These are phyloP conservation scores for Parachaetomium inaequale DNA, from an alignment of 495 filamentous ascomycete genomes.

Conservation along the genomic window DNA sequence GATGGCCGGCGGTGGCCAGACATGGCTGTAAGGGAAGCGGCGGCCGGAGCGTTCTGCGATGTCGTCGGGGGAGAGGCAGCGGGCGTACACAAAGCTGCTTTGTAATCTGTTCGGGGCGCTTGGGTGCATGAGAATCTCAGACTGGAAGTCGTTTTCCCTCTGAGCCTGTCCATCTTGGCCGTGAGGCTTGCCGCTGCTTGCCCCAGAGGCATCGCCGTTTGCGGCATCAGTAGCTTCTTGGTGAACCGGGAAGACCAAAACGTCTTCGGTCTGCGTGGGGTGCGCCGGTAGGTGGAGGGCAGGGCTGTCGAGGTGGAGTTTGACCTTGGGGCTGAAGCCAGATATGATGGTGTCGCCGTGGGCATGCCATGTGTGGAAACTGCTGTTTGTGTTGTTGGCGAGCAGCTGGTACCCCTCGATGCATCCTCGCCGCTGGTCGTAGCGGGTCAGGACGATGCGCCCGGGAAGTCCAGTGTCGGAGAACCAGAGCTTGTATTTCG, in stretches of 20 bases:
- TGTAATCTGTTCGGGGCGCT: conserved; percentile 37
- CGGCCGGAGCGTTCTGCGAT: conserved; percentile 12
- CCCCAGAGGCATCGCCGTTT: neutral
- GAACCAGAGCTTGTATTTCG: conserved; percentile 80
- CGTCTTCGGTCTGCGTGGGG: neutral
- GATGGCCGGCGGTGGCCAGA: conserved; percentile 75
- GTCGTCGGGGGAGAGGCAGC: conserved; percentile 35
- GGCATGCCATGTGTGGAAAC: conserved; percentile 56
- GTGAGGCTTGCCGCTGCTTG: neutral
- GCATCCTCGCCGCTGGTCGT: conserved; percentile 63
- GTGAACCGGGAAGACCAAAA: neutral
- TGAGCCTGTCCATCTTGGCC: neutral
- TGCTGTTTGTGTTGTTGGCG: conserved; percentile 52
- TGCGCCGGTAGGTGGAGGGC: conserved; percentile 53
- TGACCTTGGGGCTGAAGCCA: conserved; percentile 48
- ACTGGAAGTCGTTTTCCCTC: conserved; percentile 25
- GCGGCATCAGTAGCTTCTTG: neutral
- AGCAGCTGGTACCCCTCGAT: conserved; percentile 81
- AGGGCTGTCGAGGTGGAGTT: conserved; percentile 69
- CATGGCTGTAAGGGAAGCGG: conserved; percentile 42
- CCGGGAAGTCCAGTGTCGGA: conserved; percentile 66
- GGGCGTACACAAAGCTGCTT: conserved; percentile 44
- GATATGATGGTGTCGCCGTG: conserved; percentile 43
- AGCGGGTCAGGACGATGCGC: conserved; percentile 67
- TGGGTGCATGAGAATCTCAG: conserved; percentile 53